A percentile compares a stretch with the other conserved stretches of the same genome.
These are phyloP conservation scores for Adansonia madagascariensis DNA, from an alignment of 441 rosid genomes.

Conservation along the genomic window DNA sequence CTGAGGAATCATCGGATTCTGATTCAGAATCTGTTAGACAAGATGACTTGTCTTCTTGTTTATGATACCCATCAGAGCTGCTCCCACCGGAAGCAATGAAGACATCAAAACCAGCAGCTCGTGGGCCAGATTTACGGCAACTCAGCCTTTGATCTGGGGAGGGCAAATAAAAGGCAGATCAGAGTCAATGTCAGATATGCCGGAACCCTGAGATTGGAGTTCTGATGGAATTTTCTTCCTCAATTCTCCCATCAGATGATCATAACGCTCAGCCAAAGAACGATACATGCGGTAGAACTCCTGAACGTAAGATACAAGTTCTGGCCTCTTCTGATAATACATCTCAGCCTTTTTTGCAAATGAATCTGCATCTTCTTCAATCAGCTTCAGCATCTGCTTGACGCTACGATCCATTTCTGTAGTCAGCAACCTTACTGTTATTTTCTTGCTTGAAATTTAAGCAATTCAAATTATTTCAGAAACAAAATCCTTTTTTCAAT, in stretches of 20 bases:
- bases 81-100: conserved; percentile 74
- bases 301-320: conserved; percentile 71
- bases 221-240: conserved; percentile 67
- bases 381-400: conserved; percentile 78
- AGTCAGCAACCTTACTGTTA: conserved; percentile 34
- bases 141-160: conserved; percentile 52
- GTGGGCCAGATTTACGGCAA: conserved; percentile 58
- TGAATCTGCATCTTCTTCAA: conserved; percentile 91
- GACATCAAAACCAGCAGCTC: conserved; percentile 87
- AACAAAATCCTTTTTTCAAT: not conserved
- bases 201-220: conserved; percentile 79
- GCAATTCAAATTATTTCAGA: conserved; percentile 9
- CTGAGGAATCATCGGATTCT: conserved; percentile 79
- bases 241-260: conserved; percentile 77
- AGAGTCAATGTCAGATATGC: conserved; percentile 55
- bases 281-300: conserved; percentile 90
- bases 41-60: conserved; percentile 80
- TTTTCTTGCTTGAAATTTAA: conserved; percentile 9
- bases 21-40: conserved; percentile 72
- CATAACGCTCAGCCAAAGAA: conserved; percentile 87
- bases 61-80: conserved; percentile 51
- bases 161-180: conserved; percentile 49
- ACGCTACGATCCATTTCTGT: conserved; percentile 85
- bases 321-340: conserved; percentile 90
- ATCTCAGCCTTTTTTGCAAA: conserved; percentile 90